A percentile compares a stretch with the other conserved stretches of the same genome.
Conservation (phyloP, 139 green algal species). For the Chloropicon primus region DNA sequence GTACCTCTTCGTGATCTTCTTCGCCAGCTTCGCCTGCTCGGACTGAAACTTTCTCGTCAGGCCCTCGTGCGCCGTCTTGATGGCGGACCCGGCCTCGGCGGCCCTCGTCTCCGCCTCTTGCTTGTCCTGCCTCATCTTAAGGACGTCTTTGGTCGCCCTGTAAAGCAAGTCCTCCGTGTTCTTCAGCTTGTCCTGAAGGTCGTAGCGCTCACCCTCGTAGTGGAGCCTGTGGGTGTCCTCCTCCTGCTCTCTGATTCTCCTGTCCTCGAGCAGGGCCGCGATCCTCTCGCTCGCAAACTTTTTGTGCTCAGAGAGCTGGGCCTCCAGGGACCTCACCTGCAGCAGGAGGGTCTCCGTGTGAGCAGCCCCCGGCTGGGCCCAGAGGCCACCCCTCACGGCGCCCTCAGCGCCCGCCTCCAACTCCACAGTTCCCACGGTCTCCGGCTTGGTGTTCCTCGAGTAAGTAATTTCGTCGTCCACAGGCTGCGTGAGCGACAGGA, state of each 20-base stretch:
- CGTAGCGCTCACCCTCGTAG: slow-evolving; percentile 21
- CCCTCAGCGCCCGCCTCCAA: slow-evolving; percentile 44
- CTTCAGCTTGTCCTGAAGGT: slow-evolving; percentile 31
- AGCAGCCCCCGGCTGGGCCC: slow-evolving; percentile 35
- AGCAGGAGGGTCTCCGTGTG: slow-evolving; percentile 54
- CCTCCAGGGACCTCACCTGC: slow-evolving; percentile 60
- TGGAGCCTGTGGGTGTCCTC: slow-evolving; percentile 31
- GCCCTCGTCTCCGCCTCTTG: slow-evolving; percentile 37
- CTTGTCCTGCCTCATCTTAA: slow-evolving; percentile 32
- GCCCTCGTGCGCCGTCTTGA: slow-evolving; percentile 19
- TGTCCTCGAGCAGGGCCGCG: slow-evolving; percentile 55
- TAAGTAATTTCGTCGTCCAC: slow-evolving; percentile 41
- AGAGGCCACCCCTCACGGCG: no score
- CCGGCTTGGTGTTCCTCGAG: slow-evolving; percentile 13
- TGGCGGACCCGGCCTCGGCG: slow-evolving; percentile 17
- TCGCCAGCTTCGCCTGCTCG: slow-evolving; percentile 4
- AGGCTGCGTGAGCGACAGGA: slow-evolving; percentile 38
- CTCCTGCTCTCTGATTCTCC: slow-evolving; percentile 53
- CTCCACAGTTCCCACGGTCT: slow-evolving; percentile 15
- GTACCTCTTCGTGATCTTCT: slow-evolving; percentile 30
- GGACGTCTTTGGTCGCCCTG: slow-evolving; percentile 58
- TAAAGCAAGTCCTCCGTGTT: slow-evolving; percentile 52
- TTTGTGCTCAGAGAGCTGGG: slow-evolving; percentile 63
- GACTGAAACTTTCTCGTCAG: slow-evolving; percentile 1
- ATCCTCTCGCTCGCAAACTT: slow-evolving; percentile 58